Base-by-base conservation (phyloP, 257 asterid genomes). In the Fraxinus cuspidata region DNA sequence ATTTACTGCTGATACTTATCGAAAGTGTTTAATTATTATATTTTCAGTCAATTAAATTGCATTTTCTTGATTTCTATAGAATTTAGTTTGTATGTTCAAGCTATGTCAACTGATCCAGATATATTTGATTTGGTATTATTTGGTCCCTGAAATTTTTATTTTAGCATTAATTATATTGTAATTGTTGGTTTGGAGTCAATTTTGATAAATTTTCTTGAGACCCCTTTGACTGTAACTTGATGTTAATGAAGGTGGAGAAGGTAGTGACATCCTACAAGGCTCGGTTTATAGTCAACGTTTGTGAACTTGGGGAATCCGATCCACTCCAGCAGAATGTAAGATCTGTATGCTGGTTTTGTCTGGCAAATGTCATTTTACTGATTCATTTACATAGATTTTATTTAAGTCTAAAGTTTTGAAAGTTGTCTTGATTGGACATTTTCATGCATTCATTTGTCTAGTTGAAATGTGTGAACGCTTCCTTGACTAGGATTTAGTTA, bases 271-370 rank as follows among this genome's bases (percentile, higher is more conserved):
- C 72, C 10, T 86, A 70, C 88, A 84, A 83, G n/a, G 88, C 84
- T 6, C 85, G 40, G 21, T 90, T 89, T 53, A 83, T 89, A 28
- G 77, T 92, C 70, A 77, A 73, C 72, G 79, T 92, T 76, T 83
- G 83, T 77, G 88, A 87, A 78, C 81, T 84, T 60, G 96, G 94
- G 35, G 86, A 79, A 79, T 86, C 81, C 53, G 91, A 87, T 82
- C 89, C 90, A 5, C 87, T 92, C 56, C 27, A 79, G 75, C 88
- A 73, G 68, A 89, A 90, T 81, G 97, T 90, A 81, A 85, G 97
- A 58, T 75, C 70, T 74, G 7, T 47, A 25, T 63, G 16, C 67
- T 60, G 28, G 29, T 23, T 60, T 60, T 60, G 4, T 0, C 11
- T 60, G 0, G 13, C 15, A 60, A n/a, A n/a, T 63, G 68, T 18